Evolutionary conservation across 108 stramenopile genomes (phyloP), one percentile per base, ranked within the genome.

Genomic region (Conticribra guillardii): DNA sequence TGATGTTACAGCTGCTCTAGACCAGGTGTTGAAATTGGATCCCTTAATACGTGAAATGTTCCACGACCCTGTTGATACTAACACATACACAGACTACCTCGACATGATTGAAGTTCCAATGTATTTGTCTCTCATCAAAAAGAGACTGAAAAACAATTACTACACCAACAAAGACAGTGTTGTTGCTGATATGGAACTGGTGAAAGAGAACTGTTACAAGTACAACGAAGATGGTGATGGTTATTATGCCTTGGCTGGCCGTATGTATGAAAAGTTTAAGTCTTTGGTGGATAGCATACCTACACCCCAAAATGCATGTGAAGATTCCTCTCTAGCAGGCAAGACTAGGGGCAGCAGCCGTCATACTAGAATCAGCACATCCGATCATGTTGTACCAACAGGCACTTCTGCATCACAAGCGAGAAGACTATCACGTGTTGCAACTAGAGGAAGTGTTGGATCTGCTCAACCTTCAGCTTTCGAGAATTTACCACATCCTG

Each of bases 131-230:
- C 51, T 69, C 14, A 82, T 94, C 9, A 62, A 78, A 22, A 27
- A 63, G n/a, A 54, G 93, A 33, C 65, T 94, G 18, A 63, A 60
- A 37, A 65, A 56, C 18, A 64, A 86, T 52, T 94, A 89, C 69
- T 94, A 94, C 53, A 75, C 82, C 8, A 85, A 84, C 16, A 82
- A 77, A 37, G 53, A 78, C 19, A 91, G 89, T 62, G 87, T 92
- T 49, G 63, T 89, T 37, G 75, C 87, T 17, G 93, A 94, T 57
- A 67, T 92, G 22, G 70, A 81, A 32, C 65, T 90, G 57, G 82
- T 94, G 22, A 77, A 87, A 26, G 93, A 94, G 24, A 94, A 94
- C 65, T 94, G 90, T 57, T 72, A 82, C 64, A 94, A 94, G 66
- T 94, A 91, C 82, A 94, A 94, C 54, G 85, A 84, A 33, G 74